These are phyloP conservation scores for Pichia exigua DNA, from an alignment of 805 yeast species.

Conservation along the genomic window DNA sequence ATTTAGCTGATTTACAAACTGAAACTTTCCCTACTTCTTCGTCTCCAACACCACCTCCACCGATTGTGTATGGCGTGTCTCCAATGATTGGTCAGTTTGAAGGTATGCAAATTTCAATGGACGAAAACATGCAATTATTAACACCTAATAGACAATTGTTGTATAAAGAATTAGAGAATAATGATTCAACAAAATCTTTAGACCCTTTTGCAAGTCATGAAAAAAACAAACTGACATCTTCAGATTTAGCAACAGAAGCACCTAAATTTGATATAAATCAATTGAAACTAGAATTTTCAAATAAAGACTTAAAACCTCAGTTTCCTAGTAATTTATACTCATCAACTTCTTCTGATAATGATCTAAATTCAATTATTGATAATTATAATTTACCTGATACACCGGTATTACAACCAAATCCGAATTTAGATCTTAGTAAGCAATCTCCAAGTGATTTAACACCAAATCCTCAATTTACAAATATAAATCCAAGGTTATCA, in stretches of 20 bases:
- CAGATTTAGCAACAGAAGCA: background rate
- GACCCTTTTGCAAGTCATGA: background rate
- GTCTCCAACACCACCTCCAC: background rate
- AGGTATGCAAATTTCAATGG: conserved; percentile 7
- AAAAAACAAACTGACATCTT: background rate
- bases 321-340: background rate
- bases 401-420: background rate
- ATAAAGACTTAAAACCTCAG: conserved; percentile 4
- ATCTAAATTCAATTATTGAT: conserved; percentile 12
- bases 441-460: background rate
- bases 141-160: conserved; percentile 5
- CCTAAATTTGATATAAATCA: conserved; percentile 1
- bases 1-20: background rate
- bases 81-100: conserved; percentile 15
- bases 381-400: conserved; percentile 7
- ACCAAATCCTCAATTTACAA: background rate
- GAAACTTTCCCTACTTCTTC: background rate
- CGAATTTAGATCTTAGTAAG: background rate
- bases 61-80: background rate
- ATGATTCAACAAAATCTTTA: background rate
- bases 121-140: conserved; percentile 7
- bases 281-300: conserved; percentile 1
- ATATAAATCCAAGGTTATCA: background rate
- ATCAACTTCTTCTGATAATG: conserved; percentile 11
- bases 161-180: background rate